Evolutionary conservation across 345 rosid genomes (phyloP).

Genomic region (Noccaea caerulescens): DNA sequence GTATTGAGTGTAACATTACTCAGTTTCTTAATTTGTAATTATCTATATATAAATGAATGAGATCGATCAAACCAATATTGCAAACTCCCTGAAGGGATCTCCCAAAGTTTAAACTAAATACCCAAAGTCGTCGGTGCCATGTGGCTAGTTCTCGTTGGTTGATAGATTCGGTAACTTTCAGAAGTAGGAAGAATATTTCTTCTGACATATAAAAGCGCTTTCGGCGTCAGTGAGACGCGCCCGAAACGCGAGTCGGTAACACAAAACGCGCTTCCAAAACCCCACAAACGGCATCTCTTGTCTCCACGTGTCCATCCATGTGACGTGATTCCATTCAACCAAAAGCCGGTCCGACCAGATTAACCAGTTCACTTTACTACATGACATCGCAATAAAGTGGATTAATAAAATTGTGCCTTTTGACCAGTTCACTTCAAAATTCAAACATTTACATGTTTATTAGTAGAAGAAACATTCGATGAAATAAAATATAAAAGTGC

Average conservation of each 20-base stretch:
- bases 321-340: constrained; percentile 27
- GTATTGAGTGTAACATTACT: constrained; percentile 1
- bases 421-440: background rate
- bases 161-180: constrained; percentile 20
- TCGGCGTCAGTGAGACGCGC: constrained; percentile 21
- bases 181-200: constrained; percentile 38
- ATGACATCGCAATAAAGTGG: background rate
- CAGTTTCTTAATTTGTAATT: background rate
- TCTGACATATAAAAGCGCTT: constrained; percentile 37
- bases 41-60: background rate
- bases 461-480: background rate
- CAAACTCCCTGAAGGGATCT: background rate
- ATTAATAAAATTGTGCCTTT: background rate
- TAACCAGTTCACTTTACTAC: constrained; percentile 8
- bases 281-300: background rate
- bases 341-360: constrained; percentile 35
- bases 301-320: constrained; percentile 28
- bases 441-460: background rate
- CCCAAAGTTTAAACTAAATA: background rate
- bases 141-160: background rate
- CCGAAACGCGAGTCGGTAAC: background rate
- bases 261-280: constrained; percentile 19
- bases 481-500: background rate
- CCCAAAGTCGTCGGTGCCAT: constrained; percentile 7
- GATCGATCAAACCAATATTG: background rate